Conservation (phyloP, 176 grass and related monocot species). For the Carex myosuroides region DNA sequence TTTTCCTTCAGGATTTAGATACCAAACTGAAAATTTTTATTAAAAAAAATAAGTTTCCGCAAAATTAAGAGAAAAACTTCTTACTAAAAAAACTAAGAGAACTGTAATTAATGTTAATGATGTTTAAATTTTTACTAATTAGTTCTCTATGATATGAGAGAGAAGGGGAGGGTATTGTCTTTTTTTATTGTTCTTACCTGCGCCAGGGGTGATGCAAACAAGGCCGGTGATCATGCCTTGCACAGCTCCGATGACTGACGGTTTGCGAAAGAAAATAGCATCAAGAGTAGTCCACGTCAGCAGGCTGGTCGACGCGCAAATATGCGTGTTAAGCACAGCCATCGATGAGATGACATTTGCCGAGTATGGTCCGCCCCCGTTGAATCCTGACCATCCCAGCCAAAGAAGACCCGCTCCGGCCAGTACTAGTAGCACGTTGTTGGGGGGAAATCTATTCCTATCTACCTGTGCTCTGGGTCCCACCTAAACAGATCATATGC, state of each 20-base stretch:
- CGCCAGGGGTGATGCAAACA: conserved; percentile 80
- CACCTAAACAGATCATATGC: conserved; percentile 25
- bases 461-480: conserved; percentile 37
- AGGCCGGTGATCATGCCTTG: conserved; percentile 94
- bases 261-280: conserved; percentile 68
- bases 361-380: conserved; percentile 69
- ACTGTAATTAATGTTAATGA: not conserved
- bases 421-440: conserved; percentile 76
- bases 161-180: not conserved
- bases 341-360: conserved; percentile 59
- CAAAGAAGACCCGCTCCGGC: conserved; percentile 68
- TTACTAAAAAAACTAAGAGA: not conserved
- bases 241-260: conserved; percentile 73
- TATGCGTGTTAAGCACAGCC: conserved; percentile 73
- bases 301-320: conserved; percentile 63
- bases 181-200: conserved; percentile 27
- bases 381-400: conserved; percentile 93
- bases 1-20: no score
- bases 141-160: not conserved
- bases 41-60: not conserved
- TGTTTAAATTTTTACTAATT: not conserved
- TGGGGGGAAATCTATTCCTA: conserved; percentile 61
- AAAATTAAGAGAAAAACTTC: not conserved
- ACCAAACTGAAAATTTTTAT: no score
- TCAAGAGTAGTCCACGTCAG: conserved; percentile 78